phyloP scores from a whole-genome alignment of 345 rosid species.

The Camelina laxa region DNA sequence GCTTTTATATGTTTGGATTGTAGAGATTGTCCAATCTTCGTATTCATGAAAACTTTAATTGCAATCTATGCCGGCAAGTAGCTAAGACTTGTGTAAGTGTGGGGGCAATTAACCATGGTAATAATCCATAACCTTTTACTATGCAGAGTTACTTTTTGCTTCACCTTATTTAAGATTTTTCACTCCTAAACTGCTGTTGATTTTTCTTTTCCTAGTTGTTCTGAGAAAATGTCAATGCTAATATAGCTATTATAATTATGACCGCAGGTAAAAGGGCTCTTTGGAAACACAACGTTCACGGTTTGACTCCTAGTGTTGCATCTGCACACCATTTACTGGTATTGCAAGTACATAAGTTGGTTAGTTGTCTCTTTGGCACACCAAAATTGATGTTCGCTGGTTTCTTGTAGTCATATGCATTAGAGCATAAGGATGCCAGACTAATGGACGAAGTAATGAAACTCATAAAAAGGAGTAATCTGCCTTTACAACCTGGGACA shows the following conservation, averaged over 20 bases:
- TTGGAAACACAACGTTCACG: constrained; percentile 83
- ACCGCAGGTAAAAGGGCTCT: constrained; percentile 68
- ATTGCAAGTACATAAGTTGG: constrained; percentile 23
- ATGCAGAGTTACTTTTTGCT: background rate
- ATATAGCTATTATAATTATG: background rate
- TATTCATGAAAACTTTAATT: constrained; percentile 77
- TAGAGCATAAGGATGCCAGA: constrained; percentile 56
- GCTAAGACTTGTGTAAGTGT: constrained; percentile 74
- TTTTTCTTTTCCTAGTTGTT: background rate
- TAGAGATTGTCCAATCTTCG: constrained; percentile 91
- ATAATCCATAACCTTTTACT: constrained; percentile 8
- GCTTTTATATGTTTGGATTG: constrained; percentile 25
- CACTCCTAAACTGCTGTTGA: background rate
- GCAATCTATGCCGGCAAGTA: constrained; percentile 81
- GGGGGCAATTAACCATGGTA: constrained; percentile 81
- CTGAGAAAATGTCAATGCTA: background rate
- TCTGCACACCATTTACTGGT: constrained; percentile 90
- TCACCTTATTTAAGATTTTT: background rate
- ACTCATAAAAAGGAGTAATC: constrained; percentile 58
- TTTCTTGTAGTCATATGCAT: constrained; percentile 63
- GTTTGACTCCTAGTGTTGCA: constrained; percentile 73
- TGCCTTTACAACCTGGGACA: constrained; percentile 79
- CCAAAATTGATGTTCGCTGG: constrained; percentile 15
- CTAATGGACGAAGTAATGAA: constrained; percentile 74
- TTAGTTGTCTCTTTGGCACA: background rate